phyloP scores from a whole-genome alignment of 2,329 filamentous ascomycete species.

The Purpureocillium lavendulum region DNA sequence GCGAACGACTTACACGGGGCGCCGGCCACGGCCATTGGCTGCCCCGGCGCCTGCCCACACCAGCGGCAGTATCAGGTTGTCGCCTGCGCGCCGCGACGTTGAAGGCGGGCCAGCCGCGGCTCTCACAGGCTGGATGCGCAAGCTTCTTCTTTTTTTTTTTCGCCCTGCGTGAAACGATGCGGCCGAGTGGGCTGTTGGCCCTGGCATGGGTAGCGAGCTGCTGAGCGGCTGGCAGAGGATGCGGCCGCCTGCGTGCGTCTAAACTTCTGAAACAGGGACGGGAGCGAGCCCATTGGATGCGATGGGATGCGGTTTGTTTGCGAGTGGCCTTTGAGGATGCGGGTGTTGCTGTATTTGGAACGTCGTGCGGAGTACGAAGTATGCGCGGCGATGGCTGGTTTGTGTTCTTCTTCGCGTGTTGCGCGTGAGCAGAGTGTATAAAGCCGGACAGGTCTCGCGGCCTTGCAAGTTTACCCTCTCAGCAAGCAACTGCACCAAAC shows the following conservation, averaged over 20 bases:
- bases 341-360: slow-evolving; percentile 1
- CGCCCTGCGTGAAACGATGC: too few species aligned
- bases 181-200: too few species aligned
- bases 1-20: background rate
- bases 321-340: background rate
- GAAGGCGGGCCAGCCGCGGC: too few species aligned
- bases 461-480: background rate
- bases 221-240: too few species aligned
- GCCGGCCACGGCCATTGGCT: slow-evolving; percentile 9
- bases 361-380: too few species aligned
- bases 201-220: too few species aligned
- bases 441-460: slow-evolving; percentile 2
- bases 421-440: too few species aligned
- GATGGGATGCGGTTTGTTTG: background rate
- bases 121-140: too few species aligned
- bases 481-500: slow-evolving; percentile 10
- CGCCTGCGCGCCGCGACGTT: background rate
- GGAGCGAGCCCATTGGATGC: background rate
- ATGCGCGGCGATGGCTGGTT: too few species aligned
- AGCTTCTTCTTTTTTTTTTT: too few species aligned
- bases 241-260: too few species aligned
- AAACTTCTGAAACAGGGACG: background rate
- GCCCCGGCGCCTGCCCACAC: slow-evolving; percentile 13
- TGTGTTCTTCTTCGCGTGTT: too few species aligned
- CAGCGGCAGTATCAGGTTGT: slow-evolving; percentile 9